Percentiles rank a stretch among this genome's conserved stretches.
phyloP scores from a whole-genome alignment of 768 basidiomycete genomes.

The Phylloporus arenicola region DNA sequence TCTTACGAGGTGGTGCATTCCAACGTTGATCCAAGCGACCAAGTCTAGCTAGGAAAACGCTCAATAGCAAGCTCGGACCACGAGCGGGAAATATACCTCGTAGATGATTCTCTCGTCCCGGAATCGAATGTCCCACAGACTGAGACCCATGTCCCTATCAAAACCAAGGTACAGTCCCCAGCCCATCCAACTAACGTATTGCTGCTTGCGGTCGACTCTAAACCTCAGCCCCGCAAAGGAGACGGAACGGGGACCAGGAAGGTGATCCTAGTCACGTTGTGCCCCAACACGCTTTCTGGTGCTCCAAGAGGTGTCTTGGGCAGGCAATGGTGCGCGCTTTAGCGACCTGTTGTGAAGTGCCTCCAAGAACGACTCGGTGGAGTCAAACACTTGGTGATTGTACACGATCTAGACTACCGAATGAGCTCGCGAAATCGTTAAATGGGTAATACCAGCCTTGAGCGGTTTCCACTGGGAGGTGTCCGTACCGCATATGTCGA shows the following conservation, averaged over 20 bases:
- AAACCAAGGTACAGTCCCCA: slow-evolving; percentile 60
- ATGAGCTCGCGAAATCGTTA: background rate
- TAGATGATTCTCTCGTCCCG: slow-evolving; percentile 56
- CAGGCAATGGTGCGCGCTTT: slow-evolving; percentile 31
- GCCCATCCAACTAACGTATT: slow-evolving; percentile 66
- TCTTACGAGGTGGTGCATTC: slow-evolving; percentile 58
- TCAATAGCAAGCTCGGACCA: background rate
- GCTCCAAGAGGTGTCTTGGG: slow-evolving; percentile 37
- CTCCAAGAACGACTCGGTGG: slow-evolving; percentile 43
- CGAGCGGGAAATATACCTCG: slow-evolving; percentile 33
- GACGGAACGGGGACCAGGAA: slow-evolving; percentile 59
- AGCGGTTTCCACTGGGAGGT: slow-evolving; percentile 45
- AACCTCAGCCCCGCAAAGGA: slow-evolving; percentile 57
- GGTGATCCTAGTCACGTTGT: slow-evolving; percentile 53
- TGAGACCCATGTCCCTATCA: slow-evolving; percentile 62
- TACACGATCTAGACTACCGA: slow-evolving; percentile 42
- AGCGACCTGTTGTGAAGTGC: slow-evolving; percentile 53
- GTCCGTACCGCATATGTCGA: slow-evolving; percentile 54
- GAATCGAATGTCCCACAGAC: slow-evolving; percentile 56
- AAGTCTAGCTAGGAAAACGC: slow-evolving; percentile 45
- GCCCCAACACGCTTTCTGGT: slow-evolving; percentile 38
- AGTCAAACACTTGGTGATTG: slow-evolving; percentile 52
- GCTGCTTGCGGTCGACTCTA: slow-evolving; percentile 44
- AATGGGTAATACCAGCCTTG: slow-evolving; percentile 32
- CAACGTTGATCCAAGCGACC: slow-evolving; percentile 62